Base-by-base conservation (phyloP, 345 rosid species). In the Anacardium occidentale region DNA sequence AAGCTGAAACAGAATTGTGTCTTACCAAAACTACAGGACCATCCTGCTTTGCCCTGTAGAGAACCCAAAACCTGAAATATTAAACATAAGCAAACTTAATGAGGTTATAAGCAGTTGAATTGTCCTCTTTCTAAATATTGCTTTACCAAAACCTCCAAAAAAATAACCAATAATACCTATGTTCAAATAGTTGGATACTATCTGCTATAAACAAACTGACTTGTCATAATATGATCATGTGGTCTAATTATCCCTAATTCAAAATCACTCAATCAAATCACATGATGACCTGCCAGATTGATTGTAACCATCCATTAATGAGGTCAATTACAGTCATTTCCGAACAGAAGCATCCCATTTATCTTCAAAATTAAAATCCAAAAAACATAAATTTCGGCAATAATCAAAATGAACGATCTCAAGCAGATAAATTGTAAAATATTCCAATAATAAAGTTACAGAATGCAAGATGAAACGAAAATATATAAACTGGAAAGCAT, bases 11-110 rank as follows among this genome's bases (percentile, higher is more conserved):
- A 53, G 53, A 61, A 67, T 25, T 8, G 58, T 45, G 5, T 62
- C 85, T 82, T 79, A 92, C 98, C 98, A 94, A 70, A 45, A 94
- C 92, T 67, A 94, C 97, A 60, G 98, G 98, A 60, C 92, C 98
- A 68, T 92, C 98, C 81, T 94, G 84, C 84, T 94, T 92, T 73
- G 98, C 98, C 83, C 98, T 81, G 79, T 94, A 92, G 40, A 94
- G 77, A 62, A 94, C 77, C 98, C 98, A 94, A 80, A 92, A 94
- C 98, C 98, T 94, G 87, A 71, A 85, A 73, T 3, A 74, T 32
- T 68, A 59, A 59, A 72, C 25, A 29, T 34, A 18, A 24, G 73
- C 22, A 69, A 52, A 55, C 56, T 24, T 44, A 17, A 64, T 14
- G 18, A 22, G 5, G 25, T 1, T 7, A 2, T 32, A 63, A 60